phyloP scores from a whole-genome alignment of 129 eudicot species.

The Escallonia rubra region DNA sequence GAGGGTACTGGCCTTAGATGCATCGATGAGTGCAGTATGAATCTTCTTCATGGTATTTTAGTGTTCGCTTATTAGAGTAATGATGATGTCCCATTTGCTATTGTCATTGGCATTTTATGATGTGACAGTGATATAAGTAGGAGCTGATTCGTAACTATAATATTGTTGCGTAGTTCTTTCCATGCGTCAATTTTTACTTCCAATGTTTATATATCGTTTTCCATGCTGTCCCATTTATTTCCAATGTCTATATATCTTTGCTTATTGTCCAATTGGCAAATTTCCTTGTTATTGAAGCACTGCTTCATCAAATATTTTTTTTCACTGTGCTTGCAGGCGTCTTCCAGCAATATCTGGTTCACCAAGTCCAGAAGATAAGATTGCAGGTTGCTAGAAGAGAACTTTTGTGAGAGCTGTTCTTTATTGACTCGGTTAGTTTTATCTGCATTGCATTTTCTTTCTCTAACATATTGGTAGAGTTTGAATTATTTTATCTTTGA shows the following conservation, averaged over 20 bases:
- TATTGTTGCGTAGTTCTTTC: background rate
- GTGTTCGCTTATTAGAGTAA: background rate
- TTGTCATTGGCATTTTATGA: background rate
- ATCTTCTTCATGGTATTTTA: too few relatives aligned
- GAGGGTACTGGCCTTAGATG: too few relatives aligned
- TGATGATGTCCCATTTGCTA: background rate
- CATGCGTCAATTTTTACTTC: background rate
- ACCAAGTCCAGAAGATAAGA: conserved; percentile 93
- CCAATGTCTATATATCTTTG: background rate
- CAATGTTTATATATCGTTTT: too few relatives aligned
- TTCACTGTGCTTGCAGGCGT: conserved; percentile 47
- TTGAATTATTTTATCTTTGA: background rate
- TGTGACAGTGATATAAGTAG: background rate
- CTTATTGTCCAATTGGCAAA: background rate
- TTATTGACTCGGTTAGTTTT: background rate
- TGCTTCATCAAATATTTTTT: conserved; percentile 1
- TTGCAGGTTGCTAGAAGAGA: conserved; percentile 57
- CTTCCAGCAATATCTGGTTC: conserved; percentile 89
- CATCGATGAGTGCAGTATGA: too few relatives aligned
- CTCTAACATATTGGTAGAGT: background rate
- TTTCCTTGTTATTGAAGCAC: background rate
- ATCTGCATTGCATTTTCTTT: background rate
- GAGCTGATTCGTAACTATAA: background rate
- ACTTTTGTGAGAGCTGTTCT: conserved; percentile 9
- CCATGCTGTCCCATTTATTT: background rate